Base-by-base conservation (phyloP, 164 flowering plant species). In the Platanus orientalis region DNA sequence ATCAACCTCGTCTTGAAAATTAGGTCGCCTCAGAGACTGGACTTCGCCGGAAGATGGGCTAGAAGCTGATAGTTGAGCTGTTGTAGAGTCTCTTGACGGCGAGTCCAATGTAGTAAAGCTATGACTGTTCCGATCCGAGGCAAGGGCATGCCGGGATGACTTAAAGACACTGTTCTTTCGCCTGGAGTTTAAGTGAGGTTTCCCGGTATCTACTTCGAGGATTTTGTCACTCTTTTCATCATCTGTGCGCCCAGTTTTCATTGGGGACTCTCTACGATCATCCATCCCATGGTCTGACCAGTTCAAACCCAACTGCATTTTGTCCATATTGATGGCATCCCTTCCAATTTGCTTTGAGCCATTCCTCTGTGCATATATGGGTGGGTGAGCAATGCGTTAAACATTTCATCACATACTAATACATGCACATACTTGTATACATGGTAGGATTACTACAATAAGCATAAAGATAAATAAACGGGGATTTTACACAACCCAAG, bases 131-230 rank as follows among this genome's bases (percentile, higher is more conserved):
- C 69, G 34, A n/a, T 79, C 83, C 10, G 69, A 69, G 52, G 69
- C 48, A 1, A 72, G 51, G 14, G 29, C 61, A 57, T 70, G 69
- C 7, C 76, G 78, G 19, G 79, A 62, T 10, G 52, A 39, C 34
- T 49, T 76, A 24, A 60, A 65, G 54, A 39, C 49, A 25, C 58
- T 65, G 61, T 24, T 65, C 27, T 65, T 65, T 44, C 58, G 62
- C 23, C 67, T 84, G 45, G 76, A 65, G 30, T 59, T 73, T 23
- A 69, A 64, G 60, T 62, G 80, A 29, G 96, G 94, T 66, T 81
- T 84, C 76, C 88, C 89, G 14, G 91, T 82, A 61, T 89, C 95
- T 17, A 88, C 80, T 70, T 90, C 95, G 4, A 88, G 84, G 44
- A 90, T 85, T 74, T 86, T 88, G 71, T 80, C 91, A 49, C 62